Base-by-base conservation (phyloP, 2,329 filamentous ascomycete genomes). In the Aspergillus unguis region DNA sequence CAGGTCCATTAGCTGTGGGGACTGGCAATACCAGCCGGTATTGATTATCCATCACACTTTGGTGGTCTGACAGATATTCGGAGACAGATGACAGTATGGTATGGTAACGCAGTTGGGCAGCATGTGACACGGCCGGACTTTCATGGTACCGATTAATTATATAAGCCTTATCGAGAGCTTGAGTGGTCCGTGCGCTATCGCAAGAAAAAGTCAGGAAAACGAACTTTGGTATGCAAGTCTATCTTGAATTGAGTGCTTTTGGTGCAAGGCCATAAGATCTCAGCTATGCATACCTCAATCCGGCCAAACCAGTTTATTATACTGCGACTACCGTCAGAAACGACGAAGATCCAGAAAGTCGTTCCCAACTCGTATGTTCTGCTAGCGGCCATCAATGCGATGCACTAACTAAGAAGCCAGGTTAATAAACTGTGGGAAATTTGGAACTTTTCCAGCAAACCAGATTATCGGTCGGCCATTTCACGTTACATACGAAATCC, bases 391-490 rank as follows among this genome's bases (percentile, higher is more conserved):
- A 52, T 31, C 7, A 32, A 43, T 28, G 35, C 28, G 29, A 31
- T 32, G 27, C 31, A 38, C 52, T 58, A 53, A 59, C 59, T 50
- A 23, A 52, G 38, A 27, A 23, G 38, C 7, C 61, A 96, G 92
- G 37, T 89, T 84, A 41, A 87, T 97, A 59, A 90, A 89, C 1
- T 79, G 97, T 32, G 91, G 91, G 51, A 97, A 96, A 82, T 95
- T 94, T 69, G 94, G 94, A 58, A 84, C 85, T 2, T 96, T 99
- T 67, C 87, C 90, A 11, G 85, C 89, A 48, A 96, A 97, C 67
- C 82, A 94, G 31, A 84, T 99, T 42, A 83, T 99, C 57, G 87
- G 90, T n/a, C 86, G 94, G 6, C 94, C 94, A 0, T 96, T 90
- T 68, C 84, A 96, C 75, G 78, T 95, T 55, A 97, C 92, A 1